Base-by-base conservation (phyloP, 345 rosid genomes). In the Jatropha curcas region DNA sequence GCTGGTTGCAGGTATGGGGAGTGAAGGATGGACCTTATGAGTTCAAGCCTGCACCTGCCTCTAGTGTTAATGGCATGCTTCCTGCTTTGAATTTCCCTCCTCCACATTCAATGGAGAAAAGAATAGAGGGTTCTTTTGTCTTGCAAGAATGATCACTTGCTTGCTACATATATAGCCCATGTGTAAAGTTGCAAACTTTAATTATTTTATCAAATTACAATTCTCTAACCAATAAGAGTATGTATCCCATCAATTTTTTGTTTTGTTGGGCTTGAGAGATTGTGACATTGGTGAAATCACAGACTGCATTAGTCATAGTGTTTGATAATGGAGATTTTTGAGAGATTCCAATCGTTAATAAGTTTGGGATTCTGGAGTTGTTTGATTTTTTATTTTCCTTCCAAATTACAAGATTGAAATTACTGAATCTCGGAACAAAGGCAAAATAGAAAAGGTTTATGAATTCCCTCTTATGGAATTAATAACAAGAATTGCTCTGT, bases 121-220 rank as follows among this genome's bases (percentile, higher is more conserved):
- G 86, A 64, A 94, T 90, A 41, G 88, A 94, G 68, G 96, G 96
- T 57, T 94, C 97, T 14, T 87, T 89, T 80, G 87, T 90, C 65
- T 80, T 94, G 84, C 85, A 85, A 76, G 98, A 88, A 77, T 88
- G 72, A 88, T 75, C 64, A 20, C 65, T 39, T 10, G 27, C 45
- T 34, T 10, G 27, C 45, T 34, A 43, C 41, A 50, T 45, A 33
- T 60, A 60, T 22, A 22, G 34, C 63, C 63, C 33, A 39, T 30
- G 33, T 71, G 72, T 73, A 71, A 73, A 74, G 65, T 64, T 46
- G 53, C 57, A 56, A 58, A 39, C 25, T 33, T 34, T 7, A 27
- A 39, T 43, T 45, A 27, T 39, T 37, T 37, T 27, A 56, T 60
- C 6, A 58, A 4, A 60, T 35, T 48, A 9, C 63, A 11, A 41